phyloP scores from a whole-genome alignment of 495 filamentous ascomycete genomes.

The Annulohypoxylon moriforme region DNA sequence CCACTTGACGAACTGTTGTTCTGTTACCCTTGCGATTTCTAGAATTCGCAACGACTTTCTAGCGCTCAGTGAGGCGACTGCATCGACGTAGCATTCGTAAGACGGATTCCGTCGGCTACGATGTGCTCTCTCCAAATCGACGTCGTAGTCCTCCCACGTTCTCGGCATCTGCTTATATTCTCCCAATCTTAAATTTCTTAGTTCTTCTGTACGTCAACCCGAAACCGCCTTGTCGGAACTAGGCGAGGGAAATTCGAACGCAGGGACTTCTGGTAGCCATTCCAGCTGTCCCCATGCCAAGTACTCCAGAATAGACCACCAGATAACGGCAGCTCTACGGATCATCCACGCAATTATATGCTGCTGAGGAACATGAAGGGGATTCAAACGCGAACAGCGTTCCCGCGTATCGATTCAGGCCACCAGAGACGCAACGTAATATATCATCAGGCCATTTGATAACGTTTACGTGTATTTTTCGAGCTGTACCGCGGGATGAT shows the following conservation, averaged over 20 bases:
- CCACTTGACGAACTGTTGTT: slow-evolving; percentile 24
- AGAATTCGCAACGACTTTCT: slow-evolving; percentile 9
- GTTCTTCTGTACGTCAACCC: too few species aligned
- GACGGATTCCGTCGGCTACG: slow-evolving; percentile 33
- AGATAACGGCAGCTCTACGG: neutral
- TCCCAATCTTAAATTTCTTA: neutral
- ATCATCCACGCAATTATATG: neutral
- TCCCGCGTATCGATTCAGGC: neutral
- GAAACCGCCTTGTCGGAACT: slow-evolving; percentile 22
- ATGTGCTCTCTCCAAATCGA: slow-evolving; percentile 15
- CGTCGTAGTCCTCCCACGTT: slow-evolving; percentile 30
- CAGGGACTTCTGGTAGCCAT: neutral
- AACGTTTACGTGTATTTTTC: slow-evolving; percentile 33
- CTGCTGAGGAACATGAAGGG: slow-evolving; percentile 1
- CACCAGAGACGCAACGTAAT: slow-evolving; percentile 14
- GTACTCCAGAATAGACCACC: neutral
- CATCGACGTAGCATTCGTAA: slow-evolving; percentile 25
- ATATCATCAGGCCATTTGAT: slow-evolving; percentile 24
- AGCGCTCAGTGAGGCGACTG: neutral
- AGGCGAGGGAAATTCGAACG: slow-evolving; percentile 10
- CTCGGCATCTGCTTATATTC: slow-evolving; percentile 21
- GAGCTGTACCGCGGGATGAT: slow-evolving; percentile 22
- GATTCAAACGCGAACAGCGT: neutral
- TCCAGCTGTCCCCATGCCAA: neutral
- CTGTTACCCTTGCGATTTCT: slow-evolving; percentile 16